Percentiles rank a stretch among this genome's conserved stretches.
Conservation (phyloP, 164 flowering plant genomes). For the Magnolia officinalis region DNA sequence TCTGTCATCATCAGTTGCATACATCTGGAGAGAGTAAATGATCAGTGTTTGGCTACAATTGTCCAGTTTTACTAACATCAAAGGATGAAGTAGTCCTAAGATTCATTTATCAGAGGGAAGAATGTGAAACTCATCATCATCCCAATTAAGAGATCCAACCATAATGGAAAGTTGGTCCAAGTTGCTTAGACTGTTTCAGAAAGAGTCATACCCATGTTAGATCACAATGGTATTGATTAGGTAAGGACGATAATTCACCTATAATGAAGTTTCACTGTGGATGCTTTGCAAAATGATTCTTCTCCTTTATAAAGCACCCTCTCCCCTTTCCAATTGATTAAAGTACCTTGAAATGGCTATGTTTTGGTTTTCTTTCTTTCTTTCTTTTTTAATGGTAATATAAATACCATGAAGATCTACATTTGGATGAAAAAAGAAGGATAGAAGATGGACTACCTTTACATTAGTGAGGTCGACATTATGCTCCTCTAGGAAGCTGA, state of each 20-base stretch:
- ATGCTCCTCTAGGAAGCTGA: slow-evolving; percentile 55
- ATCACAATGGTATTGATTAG: background rate
- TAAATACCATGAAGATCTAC: background rate
- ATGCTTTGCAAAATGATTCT: background rate
- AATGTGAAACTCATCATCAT: background rate
- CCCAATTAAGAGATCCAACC: background rate
- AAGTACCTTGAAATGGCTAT: background rate
- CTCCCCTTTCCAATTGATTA: background rate
- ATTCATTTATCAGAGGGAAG: background rate
- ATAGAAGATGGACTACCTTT: slow-evolving; percentile 39
- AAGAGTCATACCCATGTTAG: too few species aligned
- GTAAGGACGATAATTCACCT: background rate
- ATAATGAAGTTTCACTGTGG: background rate
- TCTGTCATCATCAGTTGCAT: slow-evolving; percentile 49
- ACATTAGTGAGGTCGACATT: slow-evolving; percentile 61
- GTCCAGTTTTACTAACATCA: background rate
- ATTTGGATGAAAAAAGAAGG: background rate
- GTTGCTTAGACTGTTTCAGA: too few species aligned
- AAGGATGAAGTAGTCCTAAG: background rate
- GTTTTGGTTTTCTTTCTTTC: background rate
- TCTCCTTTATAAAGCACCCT: too few species aligned
- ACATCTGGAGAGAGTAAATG: slow-evolving; percentile 45
- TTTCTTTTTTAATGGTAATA: background rate
- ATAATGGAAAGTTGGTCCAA: background rate
- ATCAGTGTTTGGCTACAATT: background rate